Base-by-base conservation (phyloP, 2,329 filamentous ascomycete species). In the Pseudocercospora crystallina region DNA sequence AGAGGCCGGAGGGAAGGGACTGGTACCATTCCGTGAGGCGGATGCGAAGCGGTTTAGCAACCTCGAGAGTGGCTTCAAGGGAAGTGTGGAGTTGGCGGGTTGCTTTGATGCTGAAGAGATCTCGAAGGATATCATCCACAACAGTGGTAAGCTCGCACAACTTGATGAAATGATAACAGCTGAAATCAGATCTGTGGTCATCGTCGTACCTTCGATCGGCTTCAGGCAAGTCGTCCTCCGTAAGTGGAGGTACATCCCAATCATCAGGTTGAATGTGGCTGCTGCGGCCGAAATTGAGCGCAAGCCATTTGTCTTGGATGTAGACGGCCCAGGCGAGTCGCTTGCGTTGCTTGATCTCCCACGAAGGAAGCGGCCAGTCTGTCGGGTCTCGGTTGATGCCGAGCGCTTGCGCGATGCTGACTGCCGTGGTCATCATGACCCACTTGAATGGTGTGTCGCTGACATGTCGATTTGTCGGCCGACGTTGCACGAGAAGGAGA, bases 271-370 rank as follows among this genome's bases (percentile, higher is more conserved):
- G 71, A 17, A 84, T 79, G 44, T 82, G 76, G 17, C 77, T 79
- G 9, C 80, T 80, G 20, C 81, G 72, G 7, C 82, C 81, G 56
- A 81, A 78, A 26, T 80, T 76, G 33, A 82, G 71, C 2, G 79
- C 75, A 2, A 78, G 76, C 81, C 79, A 84, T 59, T 80, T 82
- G 56, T 86, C 83, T 61, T 86, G 83, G 74, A 84, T 82, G 55
- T 79, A 86, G 0, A 85, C 66, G 2, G 78, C 82, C 83, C 84
- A 87, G 0, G 80, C 82, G 0, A 86, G 68, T 11, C 84, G 71
- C 59, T 81, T 80, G 11, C 84, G 72, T 13, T 86, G 69, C 0
- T 82, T 80, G 47, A 80, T 77, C 60, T 86, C 84, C 82, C 82
- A 85, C 0, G 71, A 68, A 1, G 83, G 82, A 36, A 86, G 79